Evolutionary conservation across 257 asterid genomes (phyloP).

Genomic region (Petunia axillaris): DNA sequence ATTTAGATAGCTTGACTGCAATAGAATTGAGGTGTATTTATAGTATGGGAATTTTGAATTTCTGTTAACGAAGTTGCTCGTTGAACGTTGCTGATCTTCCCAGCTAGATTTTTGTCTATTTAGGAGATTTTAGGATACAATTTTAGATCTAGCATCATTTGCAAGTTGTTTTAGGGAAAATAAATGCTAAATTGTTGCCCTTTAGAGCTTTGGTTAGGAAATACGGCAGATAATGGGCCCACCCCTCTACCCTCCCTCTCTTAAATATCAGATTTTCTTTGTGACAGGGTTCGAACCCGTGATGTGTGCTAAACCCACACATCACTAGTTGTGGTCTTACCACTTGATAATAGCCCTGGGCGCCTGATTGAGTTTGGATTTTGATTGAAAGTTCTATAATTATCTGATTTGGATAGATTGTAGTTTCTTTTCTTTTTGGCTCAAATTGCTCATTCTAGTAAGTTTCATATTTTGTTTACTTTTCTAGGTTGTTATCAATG

Average conservation of each 20-base stretch:
- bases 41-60: not conserved
- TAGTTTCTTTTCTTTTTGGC: not conserved
- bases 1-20: too few relatives aligned
- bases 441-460: not conserved
- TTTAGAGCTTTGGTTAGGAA: not conserved
- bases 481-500: constrained; percentile 19
- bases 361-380: not conserved
- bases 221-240: too few relatives aligned
- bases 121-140: not conserved
- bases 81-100: not conserved
- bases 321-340: too few relatives aligned
- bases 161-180: constrained; percentile 6
- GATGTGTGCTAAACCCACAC: too few relatives aligned
- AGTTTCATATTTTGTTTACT: not conserved
- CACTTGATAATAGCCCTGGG: too few relatives aligned
- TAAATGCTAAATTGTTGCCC: constrained; percentile 1
- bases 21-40: not conserved
- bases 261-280: too few relatives aligned
- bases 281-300: too few relatives aligned
- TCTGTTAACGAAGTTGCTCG: not conserved
- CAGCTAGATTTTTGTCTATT: not conserved
- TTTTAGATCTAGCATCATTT: not conserved
- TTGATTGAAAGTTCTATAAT: not conserved
- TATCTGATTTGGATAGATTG: not conserved
- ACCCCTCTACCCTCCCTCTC: too few relatives aligned